phyloP scores from a whole-genome alignment of 148 eudicot genomes.

The Camellia granthamiana region DNA sequence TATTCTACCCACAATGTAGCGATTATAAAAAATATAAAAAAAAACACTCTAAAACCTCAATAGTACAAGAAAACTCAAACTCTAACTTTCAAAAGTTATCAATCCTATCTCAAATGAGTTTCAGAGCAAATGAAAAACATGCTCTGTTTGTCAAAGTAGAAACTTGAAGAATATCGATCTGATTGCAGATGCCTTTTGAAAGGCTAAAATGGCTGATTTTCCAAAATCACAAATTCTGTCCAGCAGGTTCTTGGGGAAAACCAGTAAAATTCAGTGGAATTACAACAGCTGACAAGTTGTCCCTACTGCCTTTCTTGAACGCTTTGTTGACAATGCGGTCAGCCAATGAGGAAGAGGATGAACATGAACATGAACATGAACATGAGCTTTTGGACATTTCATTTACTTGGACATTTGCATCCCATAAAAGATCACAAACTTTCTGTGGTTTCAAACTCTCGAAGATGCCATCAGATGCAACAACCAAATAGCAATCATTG shows the following conservation, averaged over 20 bases:
- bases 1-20: too few relatives aligned
- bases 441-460: conserved; percentile 36
- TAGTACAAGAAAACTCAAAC: not conserved
- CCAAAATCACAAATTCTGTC: not conserved
- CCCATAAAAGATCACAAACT: conserved; percentile 35
- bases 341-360: conserved; percentile 20
- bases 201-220: not conserved
- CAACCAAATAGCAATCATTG: conserved; percentile 36
- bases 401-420: not conserved
- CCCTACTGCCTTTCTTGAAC: conserved; percentile 38
- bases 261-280: conserved; percentile 21
- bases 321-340: conserved; percentile 34
- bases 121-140: not conserved
- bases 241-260: not conserved
- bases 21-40: too few relatives aligned
- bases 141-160: not conserved
- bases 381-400: conserved; percentile 3
- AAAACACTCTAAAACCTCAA: not conserved
- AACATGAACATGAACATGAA: not conserved
- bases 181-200: not conserved
- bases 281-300: conserved; percentile 48
- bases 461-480: conserved; percentile 57
- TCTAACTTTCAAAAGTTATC: not conserved
- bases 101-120: not conserved
- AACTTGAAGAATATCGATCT: not conserved